Conservation (phyloP, 805 yeast genomes). For the Starmera quercuum region DNA sequence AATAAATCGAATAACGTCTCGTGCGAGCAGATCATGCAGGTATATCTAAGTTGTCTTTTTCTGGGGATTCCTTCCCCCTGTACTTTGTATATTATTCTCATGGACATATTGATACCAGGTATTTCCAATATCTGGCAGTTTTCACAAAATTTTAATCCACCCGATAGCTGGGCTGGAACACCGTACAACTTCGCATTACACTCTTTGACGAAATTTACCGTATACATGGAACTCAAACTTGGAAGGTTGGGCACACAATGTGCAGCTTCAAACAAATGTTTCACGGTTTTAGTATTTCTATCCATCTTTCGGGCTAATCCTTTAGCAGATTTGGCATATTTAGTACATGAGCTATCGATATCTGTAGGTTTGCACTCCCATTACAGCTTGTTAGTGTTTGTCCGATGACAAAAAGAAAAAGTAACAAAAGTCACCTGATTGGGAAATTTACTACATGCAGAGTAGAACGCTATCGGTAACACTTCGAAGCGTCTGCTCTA, state of each 20-base stretch:
- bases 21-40: constrained; percentile 22
- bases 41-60: constrained; percentile 14
- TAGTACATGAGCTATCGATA: too few species aligned
- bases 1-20: constrained; percentile 9
- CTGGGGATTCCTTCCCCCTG: constrained; percentile 7
- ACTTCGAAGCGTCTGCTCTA: too few species aligned
- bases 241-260: constrained; percentile 8
- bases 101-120: constrained; percentile 20
- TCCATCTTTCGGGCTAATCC: too few species aligned
- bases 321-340: too few species aligned
- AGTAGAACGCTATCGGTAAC: too few species aligned
- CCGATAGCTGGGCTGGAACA: constrained; percentile 15
- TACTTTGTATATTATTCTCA: constrained; percentile 11
- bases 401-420: too few species aligned
- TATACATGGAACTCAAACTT: constrained; percentile 13
- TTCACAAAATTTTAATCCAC: constrained; percentile 22
- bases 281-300: background rate
- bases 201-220: constrained; percentile 22
- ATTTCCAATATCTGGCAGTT: constrained; percentile 22
- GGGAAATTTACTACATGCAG: too few species aligned
- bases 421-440: too few species aligned
- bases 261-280: background rate
- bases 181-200: constrained; percentile 19
- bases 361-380: too few species aligned
- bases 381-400: too few species aligned